These are phyloP conservation scores for Pyrenophora teres DNA, from an alignment of 2,329 filamentous ascomycete species.

Conservation along the genomic window DNA sequence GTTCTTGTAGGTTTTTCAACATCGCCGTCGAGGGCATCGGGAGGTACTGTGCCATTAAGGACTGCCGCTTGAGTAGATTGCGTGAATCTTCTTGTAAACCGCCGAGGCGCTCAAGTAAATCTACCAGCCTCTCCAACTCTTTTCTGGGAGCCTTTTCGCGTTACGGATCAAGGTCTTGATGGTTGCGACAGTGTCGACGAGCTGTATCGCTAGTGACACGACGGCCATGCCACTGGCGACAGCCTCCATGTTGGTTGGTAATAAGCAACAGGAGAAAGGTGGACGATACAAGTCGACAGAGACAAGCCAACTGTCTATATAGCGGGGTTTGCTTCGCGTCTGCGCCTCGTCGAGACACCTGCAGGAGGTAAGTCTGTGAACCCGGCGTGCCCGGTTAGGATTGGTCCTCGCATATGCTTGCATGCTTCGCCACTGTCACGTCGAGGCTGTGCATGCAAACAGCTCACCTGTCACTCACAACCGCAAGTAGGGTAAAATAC, in stretches of 20 bases:
- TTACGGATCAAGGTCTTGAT: conserved; percentile 14
- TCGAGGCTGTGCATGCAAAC: neutral
- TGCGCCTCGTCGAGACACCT: no score
- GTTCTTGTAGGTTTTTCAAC: conserved; percentile 9
- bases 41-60: conserved; percentile 8
- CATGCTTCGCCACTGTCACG: no score
- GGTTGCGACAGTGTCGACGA: conserved; percentile 12
- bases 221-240: conserved; percentile 24
- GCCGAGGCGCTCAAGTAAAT: conserved; percentile 10
- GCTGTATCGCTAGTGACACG: conserved; percentile 19
- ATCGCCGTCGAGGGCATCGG: conserved; percentile 18
- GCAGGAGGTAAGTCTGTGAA: no score
- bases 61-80: conserved; percentile 7
- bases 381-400: no score
- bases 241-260: conserved; percentile 10
- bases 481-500: no score
- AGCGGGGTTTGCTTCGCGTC: no score
- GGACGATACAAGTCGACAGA: no score
- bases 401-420: no score
- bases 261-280: no score
- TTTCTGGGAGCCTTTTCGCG: conserved; percentile 17
- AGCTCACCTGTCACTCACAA: no score
- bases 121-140: conserved; percentile 15
- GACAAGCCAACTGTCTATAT: no score
- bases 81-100: conserved; percentile 9